Base-by-base conservation (phyloP, 2,329 filamentous ascomycete species). In the Penicillium sp. region DNA sequence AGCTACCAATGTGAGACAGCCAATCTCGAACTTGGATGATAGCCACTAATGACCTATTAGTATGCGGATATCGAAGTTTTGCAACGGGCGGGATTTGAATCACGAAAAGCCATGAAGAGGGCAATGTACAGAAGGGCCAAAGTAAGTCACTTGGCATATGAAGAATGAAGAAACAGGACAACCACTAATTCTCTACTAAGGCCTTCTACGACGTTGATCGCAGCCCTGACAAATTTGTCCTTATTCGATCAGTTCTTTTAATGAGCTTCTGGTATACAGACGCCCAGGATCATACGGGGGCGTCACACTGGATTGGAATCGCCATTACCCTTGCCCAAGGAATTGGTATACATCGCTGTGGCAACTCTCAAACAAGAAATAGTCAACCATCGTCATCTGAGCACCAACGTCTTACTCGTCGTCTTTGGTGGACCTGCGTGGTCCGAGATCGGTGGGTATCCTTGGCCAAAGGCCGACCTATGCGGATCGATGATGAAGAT, bases 131-230 rank as follows among this genome's bases (percentile, higher is more conserved):
- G 39, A 25, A 53, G 51, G 14, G 60, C 58, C 21, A 62, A 62
- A 53, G 60, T 59, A 47, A 39, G 21, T 47, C 21, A 33, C n/a
- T 4, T 19, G 14, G 19, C 6, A n/a, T 27, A 29, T 25, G 13
- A n/a, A 10, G 0, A 21, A 29, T 25, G 13, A n/a, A 10, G 0
- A 21, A 19, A 10, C 4, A n/a, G 19, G 2, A 21, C 21, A 14
- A 26, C 21, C 3, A n/a, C 50, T 52, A 25, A 45, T 29, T 13
- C 23, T 7, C 27, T 4, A 25, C 27, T 3, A 23, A 61, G 59
- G 55, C 58, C 4, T 44, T 62, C 26, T 63, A 59, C 31, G 61
- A 63, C 33, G 29, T 55, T 7, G 59, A 59, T n/a, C 52, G 44
- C 14, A 54, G 58, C 23, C 26, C 33, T 27, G 44, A 53, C n/a